Base-by-base conservation (phyloP, 2,329 filamentous ascomycete genomes). In the Monilinia fructicola region DNA sequence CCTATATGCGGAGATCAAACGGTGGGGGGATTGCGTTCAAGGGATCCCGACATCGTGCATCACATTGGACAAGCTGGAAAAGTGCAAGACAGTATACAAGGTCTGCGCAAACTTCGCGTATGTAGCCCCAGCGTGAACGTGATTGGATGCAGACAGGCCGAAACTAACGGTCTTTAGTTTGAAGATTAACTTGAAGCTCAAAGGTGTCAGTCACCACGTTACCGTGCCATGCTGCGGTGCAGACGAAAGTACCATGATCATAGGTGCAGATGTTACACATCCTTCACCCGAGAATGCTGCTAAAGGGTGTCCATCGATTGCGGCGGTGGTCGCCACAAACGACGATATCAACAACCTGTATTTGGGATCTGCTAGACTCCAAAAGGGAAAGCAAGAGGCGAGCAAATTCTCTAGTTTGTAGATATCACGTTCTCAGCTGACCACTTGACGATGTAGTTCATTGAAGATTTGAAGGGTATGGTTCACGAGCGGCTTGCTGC, bases 261-360 rank as follows among this genome's bases (percentile, higher is more conserved):
- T 61, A 16, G 58, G 46, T 18, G 58, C 44, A 14, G 58, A 52
- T 61, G 44, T 61, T 18, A 61, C 58, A 11, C 58, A 61, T 50
- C 58, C 58, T 52, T n/a, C 21, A 21, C 44, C 11, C 9, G 18
- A 21, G 16, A 26, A 40, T 28, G 38, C 9, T 6, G 58, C 26
- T 4, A n/a, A 50, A 52, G 58, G 18, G 9, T 42, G 28, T 26
- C 58, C 58, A 14, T 61, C 58, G 12, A 52, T 52, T 14, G 46
- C 58, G 38, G 31, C 28, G 11, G 21, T 61, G 2, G 58, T 61
- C 1, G 44, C 58, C 11, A 61, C 28, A 2, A 35, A 52, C 9
- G 21, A 61, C 23, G 28, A 61, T 10, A 4, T 12, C 12, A n/a
- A 31, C 31, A 35, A 35, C 14, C 9, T n/a, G 26, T 61, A 61